Evolutionary conservation across 2,329 filamentous ascomycete genomes (phyloP), one percentile per base, ranked within the genome.

Genomic region (Ascochyta fabae): DNA sequence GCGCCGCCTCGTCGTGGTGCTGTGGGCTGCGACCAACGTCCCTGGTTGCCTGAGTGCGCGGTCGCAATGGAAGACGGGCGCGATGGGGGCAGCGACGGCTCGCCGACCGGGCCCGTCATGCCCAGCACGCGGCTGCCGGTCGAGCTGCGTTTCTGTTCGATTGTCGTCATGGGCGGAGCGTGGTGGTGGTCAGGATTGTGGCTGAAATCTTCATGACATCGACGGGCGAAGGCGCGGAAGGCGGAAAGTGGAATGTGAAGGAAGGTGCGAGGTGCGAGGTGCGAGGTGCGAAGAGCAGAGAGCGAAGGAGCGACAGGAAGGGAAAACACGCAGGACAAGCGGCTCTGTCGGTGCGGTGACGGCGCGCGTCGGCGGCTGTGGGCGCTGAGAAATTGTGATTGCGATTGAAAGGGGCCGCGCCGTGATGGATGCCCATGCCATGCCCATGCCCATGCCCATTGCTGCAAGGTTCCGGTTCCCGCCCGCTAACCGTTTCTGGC

Each of bases 21-120:
- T 31, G 86, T 81, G 75, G 61, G 61, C 60, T 83, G 82, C 53
- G 82, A 81, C 81, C 84, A 84, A 62, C 78, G 77, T 60, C 77
- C 77, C 53, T 79, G 77, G 52, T 71, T 74, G 48, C 70, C 66
- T 23, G 73, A 75, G 39, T 69, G 70, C 19, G 68, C 70, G 19
- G 75, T 76, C n/a, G 71, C 67, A 41, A 75, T 75, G 35, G 78
- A 78, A 23, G 73, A 76, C 9, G 79, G 80, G 26, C 80, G 75
- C 44, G 78, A 79, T 1, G 80, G 79, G 35, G 79, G 79, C 55
- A 81, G 73, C 35, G 78, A 80, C 34, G 79, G 68, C 62, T 81
- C 80, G 46, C 80, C 80, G 6, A 76, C 70, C 6, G 80, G 78
- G 10, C 80, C 80, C 13, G 79, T 81, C 50, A 74, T 66, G 47